Conservation (phyloP, 2,329 filamentous ascomycete species). For the Aurifilum marmelostoma region DNA sequence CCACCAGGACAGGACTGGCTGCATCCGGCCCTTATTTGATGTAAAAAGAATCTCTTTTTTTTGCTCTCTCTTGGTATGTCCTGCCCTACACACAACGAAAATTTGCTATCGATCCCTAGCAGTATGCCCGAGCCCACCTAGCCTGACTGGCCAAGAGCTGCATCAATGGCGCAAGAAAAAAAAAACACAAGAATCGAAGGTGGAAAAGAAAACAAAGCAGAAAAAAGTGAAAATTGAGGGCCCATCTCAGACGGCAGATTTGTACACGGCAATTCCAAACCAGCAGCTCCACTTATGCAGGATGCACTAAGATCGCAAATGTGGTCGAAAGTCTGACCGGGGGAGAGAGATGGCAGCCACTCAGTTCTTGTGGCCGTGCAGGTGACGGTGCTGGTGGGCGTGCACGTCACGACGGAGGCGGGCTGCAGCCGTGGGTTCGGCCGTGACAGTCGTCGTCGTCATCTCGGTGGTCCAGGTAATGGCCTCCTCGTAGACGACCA, state of each 20-base stretch:
- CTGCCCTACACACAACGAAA: slow-evolving; percentile 23
- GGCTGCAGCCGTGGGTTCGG: slow-evolving; percentile 36
- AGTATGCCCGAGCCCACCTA: slow-evolving; percentile 25
- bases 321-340: slow-evolving; percentile 13
- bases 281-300: slow-evolving; percentile 27
- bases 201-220: slow-evolving; percentile 7
- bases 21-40: slow-evolving; percentile 19
- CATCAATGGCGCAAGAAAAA: slow-evolving; percentile 22
- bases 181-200: slow-evolving; percentile 23
- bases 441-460: slow-evolving; percentile 46
- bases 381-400: slow-evolving; percentile 42
- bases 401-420: slow-evolving; percentile 43
- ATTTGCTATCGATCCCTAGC: slow-evolving; percentile 28
- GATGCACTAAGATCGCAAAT: slow-evolving; percentile 23
- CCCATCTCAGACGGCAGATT: slow-evolving; percentile 28
- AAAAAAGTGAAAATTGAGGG: slow-evolving; percentile 22
- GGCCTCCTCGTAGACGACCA: slow-evolving; percentile 62
- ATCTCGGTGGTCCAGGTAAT: slow-evolving; percentile 55
- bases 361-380: slow-evolving; percentile 29
- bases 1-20: slow-evolving; percentile 10
- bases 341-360: slow-evolving; percentile 2
- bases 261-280: slow-evolving; percentile 27
- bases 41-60: slow-evolving; percentile 11
- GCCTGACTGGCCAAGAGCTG: slow-evolving; percentile 26
- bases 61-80: slow-evolving; percentile 18